Evolutionary conservation across 768 basidiomycete species (phyloP).

Genomic region (Phanerochaete sordida): DNA sequence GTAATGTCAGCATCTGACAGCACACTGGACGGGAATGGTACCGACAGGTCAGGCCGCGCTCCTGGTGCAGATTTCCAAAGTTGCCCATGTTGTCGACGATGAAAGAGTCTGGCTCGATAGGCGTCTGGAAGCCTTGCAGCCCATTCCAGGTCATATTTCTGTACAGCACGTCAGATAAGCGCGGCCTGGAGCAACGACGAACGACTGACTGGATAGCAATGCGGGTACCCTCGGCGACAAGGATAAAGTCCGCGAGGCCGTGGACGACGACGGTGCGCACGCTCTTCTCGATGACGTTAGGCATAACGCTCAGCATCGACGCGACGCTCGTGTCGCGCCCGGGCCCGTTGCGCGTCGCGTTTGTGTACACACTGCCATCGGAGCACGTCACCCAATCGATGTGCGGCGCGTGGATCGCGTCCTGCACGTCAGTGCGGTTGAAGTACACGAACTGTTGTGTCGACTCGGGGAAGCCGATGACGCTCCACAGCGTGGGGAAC

Average conservation of each 20-base stretch:
- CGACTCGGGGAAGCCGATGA: constrained; percentile 68
- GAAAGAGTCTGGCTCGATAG: constrained; percentile 30
- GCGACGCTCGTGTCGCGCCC: constrained; percentile 28
- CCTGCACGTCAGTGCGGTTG: constrained; percentile 37
- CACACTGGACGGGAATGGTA: background rate
- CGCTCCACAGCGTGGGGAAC: constrained; percentile 44
- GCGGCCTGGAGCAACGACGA: background rate
- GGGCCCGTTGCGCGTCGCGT: constrained; percentile 21
- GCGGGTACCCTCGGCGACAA: constrained; percentile 33
- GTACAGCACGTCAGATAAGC: background rate
- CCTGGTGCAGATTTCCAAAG: constrained; percentile 29
- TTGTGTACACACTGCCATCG: constrained; percentile 23
- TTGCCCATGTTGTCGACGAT: constrained; percentile 28
- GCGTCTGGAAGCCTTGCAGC: constrained; percentile 32
- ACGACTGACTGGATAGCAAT: constrained; percentile 32
- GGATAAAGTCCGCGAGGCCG: constrained; percentile 33
- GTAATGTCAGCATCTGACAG: background rate
- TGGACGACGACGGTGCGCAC: constrained; percentile 31
- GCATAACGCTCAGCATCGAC: constrained; percentile 31
- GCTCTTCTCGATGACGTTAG: constrained; percentile 36
- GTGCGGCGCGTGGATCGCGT: constrained; percentile 35
- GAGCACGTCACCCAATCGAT: constrained; percentile 29
- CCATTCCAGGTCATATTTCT: constrained; percentile 36
- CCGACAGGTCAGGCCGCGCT: constrained; percentile 32
- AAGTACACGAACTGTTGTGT: constrained; percentile 56